Evolutionary conservation across 306 rosid species (phyloP), one percentile per base, ranked within the genome.

Genomic region (Urtica urens): DNA sequence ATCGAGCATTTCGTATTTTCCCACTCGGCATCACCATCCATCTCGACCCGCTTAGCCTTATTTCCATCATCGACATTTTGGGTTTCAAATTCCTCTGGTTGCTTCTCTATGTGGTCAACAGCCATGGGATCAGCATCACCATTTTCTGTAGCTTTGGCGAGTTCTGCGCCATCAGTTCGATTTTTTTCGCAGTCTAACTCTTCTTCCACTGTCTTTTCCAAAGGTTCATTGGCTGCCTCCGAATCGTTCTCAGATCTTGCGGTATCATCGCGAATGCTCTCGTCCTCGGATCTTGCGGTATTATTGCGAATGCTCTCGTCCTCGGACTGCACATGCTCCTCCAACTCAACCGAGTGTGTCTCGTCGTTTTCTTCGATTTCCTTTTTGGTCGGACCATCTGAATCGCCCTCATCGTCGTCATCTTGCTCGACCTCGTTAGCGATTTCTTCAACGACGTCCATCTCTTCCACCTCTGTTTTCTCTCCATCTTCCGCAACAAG

Each of bases 11-110:
- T 68, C 37, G 57, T 43, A 65, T 48, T 63, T 18, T 74, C 69
- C 31, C 22, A 38, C 58, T 52, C 62, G 31, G 24, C 55, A 42
- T 13, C 35, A 55, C 43, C 78, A 44, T 68, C 75, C 59, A 27
- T 58, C 46, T 53, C 41, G 26, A 46, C 41, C 38, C 39, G 24
- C 62, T 55, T 59, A 3, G 41, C 50, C 56, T 33, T 71, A 42
- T 69, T 73, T 66, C 53, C 72, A 10, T 65, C 72, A 53, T 40
- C 76, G 66, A 62, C 80, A 61, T 57, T 64, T 35, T 66, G 83
- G 53, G 19, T 63, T 26, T 57, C 75, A 57, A 65, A 41, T 61
- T 60, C 73, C 60, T 69, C 84, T 24, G 13, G 69, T 40, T 63
- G 66, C 50, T 70, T 72, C 53, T 69, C 76, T 23, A 23, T 52